These are phyloP conservation scores for Cladosporium sp. DNA, from an alignment of 2,329 filamentous ascomycete species.

Conservation along the genomic window DNA sequence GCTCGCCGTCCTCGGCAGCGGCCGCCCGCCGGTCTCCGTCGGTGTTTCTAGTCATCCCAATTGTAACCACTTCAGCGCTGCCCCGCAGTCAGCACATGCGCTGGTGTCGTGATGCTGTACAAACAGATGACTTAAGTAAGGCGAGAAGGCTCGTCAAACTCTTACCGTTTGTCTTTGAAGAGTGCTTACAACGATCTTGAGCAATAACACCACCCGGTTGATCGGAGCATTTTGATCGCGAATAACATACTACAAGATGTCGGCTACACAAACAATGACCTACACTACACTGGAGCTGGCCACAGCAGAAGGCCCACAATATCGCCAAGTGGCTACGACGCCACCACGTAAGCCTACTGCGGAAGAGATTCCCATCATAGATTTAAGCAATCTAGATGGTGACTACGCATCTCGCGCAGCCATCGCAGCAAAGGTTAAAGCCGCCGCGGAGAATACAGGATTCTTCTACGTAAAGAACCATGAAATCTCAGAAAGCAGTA, in stretches of 20 bases:
- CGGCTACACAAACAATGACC: background rate
- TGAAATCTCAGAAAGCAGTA: slow-evolving; percentile 52
- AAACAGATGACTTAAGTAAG: no score
- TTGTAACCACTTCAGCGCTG: no score
- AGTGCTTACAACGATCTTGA: background rate
- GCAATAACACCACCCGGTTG: background rate
- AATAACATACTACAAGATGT: background rate
- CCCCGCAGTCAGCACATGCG: background rate
- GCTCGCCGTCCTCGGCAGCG: background rate
- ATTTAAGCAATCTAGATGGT: background rate
- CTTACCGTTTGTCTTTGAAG: no score
- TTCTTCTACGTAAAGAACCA: slow-evolving; percentile 87
- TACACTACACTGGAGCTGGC: background rate
- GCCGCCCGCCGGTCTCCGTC: background rate
- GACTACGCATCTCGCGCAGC: background rate
- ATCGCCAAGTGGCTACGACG: background rate
- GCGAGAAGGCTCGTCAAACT: background rate
- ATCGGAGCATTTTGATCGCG: background rate
- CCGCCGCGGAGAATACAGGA: slow-evolving; percentile 46
- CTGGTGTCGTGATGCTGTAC: background rate
- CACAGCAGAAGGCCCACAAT: background rate
- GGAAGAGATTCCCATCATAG: background rate
- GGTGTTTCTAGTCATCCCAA: background rate
- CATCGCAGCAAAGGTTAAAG: background rate
- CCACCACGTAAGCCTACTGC: background rate